phyloP scores from a whole-genome alignment of 768 basidiomycete genomes.

The Chiua virens region DNA sequence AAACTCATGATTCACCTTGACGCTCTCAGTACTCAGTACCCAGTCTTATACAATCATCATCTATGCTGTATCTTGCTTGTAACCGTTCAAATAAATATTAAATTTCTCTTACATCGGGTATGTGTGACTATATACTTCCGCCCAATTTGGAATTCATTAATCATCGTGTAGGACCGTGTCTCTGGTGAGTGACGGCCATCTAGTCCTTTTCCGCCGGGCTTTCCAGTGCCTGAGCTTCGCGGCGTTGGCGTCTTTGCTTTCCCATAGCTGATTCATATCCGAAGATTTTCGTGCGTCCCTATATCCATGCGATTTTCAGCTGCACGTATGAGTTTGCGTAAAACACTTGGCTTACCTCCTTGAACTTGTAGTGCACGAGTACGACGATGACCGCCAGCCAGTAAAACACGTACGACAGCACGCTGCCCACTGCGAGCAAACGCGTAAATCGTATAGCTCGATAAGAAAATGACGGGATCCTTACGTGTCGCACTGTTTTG shows the following conservation, averaged over 20 bases:
- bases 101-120: no score
- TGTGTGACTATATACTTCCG: no score
- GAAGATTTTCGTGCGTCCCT: slow-evolving; percentile 67
- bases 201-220: background rate
- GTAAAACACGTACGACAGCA: slow-evolving; percentile 89
- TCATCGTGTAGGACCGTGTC: no score
- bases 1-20: no score
- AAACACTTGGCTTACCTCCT: slow-evolving; percentile 37
- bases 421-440: slow-evolving; percentile 55
- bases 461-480: slow-evolving; percentile 6
- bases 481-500: slow-evolving; percentile 74
- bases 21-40: no score
- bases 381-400: slow-evolving; percentile 79
- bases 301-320: background rate
- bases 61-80: no score
- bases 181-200: background rate
- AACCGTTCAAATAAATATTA: no score
- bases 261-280: slow-evolving; percentile 57
- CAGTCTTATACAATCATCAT: no score
- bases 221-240: slow-evolving; percentile 14
- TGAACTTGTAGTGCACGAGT: slow-evolving; percentile 68
- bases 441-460: background rate
- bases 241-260: slow-evolving; percentile 28
- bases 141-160: no score
- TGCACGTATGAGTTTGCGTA: no score